phyloP scores from a whole-genome alignment of 2,329 filamentous ascomycete species.

The Setomelanomma holmii region DNA sequence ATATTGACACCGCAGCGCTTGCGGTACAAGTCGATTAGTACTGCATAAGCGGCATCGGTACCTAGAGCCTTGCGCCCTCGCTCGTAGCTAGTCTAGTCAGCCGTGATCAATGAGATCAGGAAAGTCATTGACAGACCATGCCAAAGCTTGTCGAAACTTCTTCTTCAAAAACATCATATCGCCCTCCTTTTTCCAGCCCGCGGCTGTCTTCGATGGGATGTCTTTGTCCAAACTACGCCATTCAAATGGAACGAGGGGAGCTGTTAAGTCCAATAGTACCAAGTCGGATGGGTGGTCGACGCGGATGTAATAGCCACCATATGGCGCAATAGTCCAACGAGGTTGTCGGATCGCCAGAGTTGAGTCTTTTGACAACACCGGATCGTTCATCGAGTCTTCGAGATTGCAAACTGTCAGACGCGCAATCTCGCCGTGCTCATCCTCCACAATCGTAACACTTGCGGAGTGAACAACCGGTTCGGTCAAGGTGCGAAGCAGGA shows the following conservation, averaged over 20 bases:
- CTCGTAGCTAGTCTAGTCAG: constrained; percentile 25
- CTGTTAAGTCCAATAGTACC: constrained; percentile 12
- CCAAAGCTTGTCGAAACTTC: constrained; percentile 26
- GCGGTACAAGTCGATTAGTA: constrained; percentile 25
- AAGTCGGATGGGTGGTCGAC: constrained; percentile 35
- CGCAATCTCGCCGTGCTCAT: constrained; percentile 22
- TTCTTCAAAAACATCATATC: constrained; percentile 36
- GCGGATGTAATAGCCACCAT: constrained; percentile 26
- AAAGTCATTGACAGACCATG: constrained; percentile 25
- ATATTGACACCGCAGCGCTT: constrained; percentile 35
- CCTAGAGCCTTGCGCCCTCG: constrained; percentile 7
- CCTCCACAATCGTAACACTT: constrained; percentile 27
- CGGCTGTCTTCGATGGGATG: background rate
- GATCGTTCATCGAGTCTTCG: constrained; percentile 29
- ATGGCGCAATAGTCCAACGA: constrained; percentile 21
- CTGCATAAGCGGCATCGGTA: constrained; percentile 1
- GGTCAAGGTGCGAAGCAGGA: constrained; percentile 25
- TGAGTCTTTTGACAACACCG: constrained; percentile 17
- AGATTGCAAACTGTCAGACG: constrained; percentile 32
- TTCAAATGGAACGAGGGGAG: constrained; percentile 10
- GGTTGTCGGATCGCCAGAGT: constrained; percentile 30
- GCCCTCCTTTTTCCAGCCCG: constrained; percentile 32
- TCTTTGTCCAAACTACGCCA: constrained; percentile 10
- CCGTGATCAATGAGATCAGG: too few species aligned
- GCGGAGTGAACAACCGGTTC: constrained; percentile 30